A percentile compares a stretch with the other conserved stretches of the same genome.
Evolutionary conservation across 352 stramenopile species (phyloP).

Genomic region (Salisapilia sapeloensis): DNA sequence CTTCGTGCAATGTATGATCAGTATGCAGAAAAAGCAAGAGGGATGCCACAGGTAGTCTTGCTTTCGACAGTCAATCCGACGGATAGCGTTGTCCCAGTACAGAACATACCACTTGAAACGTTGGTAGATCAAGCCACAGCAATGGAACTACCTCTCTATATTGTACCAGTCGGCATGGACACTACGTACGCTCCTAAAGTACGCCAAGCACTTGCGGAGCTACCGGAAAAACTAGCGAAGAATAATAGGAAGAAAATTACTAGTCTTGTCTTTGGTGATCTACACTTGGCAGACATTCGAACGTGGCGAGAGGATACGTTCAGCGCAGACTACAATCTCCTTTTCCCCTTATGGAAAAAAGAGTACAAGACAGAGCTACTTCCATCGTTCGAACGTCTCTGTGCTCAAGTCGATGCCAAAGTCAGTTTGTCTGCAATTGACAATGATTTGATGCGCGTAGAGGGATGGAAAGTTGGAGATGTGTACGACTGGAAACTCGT

Average conservation of each 20-base stretch:
- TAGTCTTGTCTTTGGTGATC: conserved; percentile 68
- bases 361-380: conserved; percentile 44
- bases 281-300: conserved; percentile 78
- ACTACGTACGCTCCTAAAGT: conserved; percentile 14
- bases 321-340: conserved; percentile 19
- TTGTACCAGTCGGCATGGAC: conserved; percentile 36
- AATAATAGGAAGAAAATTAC: conserved; percentile 11
- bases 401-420: conserved; percentile 14
- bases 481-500: conserved; percentile 18
- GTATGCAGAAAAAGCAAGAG: conserved; percentile 10
- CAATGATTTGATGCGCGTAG: conserved; percentile 5
- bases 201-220: conserved; percentile 8
- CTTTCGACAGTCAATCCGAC: conserved; percentile 77
- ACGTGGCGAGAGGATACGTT: conserved; percentile 63
- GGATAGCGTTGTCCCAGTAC: conserved; percentile 58
- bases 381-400: conserved; percentile 32
- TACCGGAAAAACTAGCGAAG: conserved; percentile 6
- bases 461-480: conserved; percentile 14
- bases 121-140: conserved; percentile 59
- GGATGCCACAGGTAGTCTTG: conserved; percentile 43
- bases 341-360: conserved; percentile 69
- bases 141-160: conserved; percentile 53
- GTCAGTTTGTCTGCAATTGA: conserved; percentile 49
- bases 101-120: conserved; percentile 56
- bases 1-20: conserved; percentile 20